These are phyloP conservation scores for Collybia nuda DNA, from an alignment of 768 basidiomycete genomes.

Conservation along the genomic window DNA sequence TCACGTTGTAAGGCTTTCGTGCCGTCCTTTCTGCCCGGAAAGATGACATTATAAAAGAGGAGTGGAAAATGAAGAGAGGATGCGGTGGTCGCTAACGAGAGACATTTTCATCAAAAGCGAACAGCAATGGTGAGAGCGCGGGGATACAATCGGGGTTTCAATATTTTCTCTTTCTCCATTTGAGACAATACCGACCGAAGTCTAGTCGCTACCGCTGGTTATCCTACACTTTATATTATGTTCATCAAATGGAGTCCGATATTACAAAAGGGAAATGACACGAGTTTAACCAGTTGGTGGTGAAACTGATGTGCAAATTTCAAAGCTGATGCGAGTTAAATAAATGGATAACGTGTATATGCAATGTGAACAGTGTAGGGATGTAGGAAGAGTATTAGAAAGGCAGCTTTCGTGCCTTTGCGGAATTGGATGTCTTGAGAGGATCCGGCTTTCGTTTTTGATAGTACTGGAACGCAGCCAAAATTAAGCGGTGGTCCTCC, in stretches of 20 bases:
- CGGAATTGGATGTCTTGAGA: constrained; percentile 49
- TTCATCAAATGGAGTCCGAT: too few relatives aligned
- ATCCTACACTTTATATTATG: too few relatives aligned
- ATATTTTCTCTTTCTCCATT: neutral
- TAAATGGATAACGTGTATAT: neutral
- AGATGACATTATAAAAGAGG: constrained; percentile 14
- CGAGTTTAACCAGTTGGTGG: too few relatives aligned
- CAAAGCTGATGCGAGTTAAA: too few relatives aligned
- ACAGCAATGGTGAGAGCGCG: constrained; percentile 4
- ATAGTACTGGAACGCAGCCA: constrained; percentile 35
- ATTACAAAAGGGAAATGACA: too few relatives aligned
- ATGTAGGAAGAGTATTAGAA: constrained; percentile 36
- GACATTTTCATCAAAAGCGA: constrained; percentile 5
- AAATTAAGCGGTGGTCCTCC: constrained; percentile 2
- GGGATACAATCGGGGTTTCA: constrained; percentile 18
- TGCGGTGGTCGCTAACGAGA: constrained; percentile 5
- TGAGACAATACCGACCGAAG: too few relatives aligned
- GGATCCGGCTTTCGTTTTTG: constrained; percentile 55
- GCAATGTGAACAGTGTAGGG: too few relatives aligned
- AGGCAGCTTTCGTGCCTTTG: constrained; percentile 57
- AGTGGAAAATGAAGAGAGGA: constrained; percentile 5
- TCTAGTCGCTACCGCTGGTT: too few relatives aligned
- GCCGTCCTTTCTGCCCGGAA: constrained; percentile 25
- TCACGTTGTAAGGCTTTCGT: constrained; percentile 44
- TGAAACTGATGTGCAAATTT: too few relatives aligned